Evolutionary conservation across 176 grass and related monocot species (phyloP), one percentile per base, ranked within the genome.

Genomic region (Musa itinerans): DNA sequence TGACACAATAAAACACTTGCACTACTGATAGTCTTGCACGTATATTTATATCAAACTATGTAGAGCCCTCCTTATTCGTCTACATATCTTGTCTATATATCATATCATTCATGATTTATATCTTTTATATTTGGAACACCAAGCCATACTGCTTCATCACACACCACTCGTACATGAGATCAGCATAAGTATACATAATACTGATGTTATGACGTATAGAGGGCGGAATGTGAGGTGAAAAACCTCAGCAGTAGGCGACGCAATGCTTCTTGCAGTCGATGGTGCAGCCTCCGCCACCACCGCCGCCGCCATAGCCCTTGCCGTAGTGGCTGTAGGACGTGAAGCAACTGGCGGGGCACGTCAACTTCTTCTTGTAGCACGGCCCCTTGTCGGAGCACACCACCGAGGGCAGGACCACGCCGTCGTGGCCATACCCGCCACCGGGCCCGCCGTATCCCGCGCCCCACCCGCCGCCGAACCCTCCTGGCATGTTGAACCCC

Each of bases 261-360:
- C 90, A 92, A 3, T 75, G 74, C 9, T n/a, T 68, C 17, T 34
- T 76, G 86, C 90, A 92, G 64, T 92, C 90, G 71, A 92, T 86
- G 68, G 23, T 87, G 82, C 90, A 92, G 0, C 89, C 81, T 0
- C 89, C 90, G 24, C 90, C 79, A 1, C 86, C 89, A 0, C 89
- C 89, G 0, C 84, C 89, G 11, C 86, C 83, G 56, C 86, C 86
- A 78, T 71, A 70, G 26, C 83, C 58, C 50, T 81, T 77, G 51
- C 20, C 25, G 0, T 23, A 34, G 79, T 82, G 78, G 79, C 86
- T 89, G 83, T 52, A 89, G 0, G 90, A 86, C 23, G 20, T 80
- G 83, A 89, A 92, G 81, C 90, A 92, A 13, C 27, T 74, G 2
- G 24, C 9, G 3, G 86, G 86, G 81, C 90, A 92, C 63, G 79